Evolutionary conservation across 345 rosid species (phyloP).

Genomic region (Lumnitzera racemosa): DNA sequence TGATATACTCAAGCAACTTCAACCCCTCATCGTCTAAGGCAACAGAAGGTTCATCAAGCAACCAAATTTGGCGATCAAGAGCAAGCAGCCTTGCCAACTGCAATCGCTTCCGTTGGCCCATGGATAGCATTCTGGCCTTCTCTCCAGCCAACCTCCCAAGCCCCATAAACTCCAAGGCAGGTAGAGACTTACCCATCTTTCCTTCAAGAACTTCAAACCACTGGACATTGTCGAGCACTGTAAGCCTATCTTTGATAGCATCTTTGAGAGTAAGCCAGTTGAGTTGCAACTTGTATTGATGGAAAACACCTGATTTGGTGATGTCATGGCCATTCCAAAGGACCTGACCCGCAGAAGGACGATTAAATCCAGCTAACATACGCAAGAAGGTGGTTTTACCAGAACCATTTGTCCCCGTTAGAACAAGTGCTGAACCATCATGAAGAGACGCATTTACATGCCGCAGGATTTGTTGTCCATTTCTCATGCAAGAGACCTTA

Average conservation of each 20-base stretch:
- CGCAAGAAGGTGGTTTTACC: conserved; percentile 79
- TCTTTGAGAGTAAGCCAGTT: conserved; percentile 89
- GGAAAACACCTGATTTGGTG: conserved; percentile 66
- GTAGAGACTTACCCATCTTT: conserved; percentile 63
- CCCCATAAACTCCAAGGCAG: conserved; percentile 85
- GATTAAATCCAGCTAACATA: conserved; percentile 81
- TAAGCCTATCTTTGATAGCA: conserved; percentile 58
- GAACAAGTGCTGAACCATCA: conserved; percentile 79
- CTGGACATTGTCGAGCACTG: conserved; percentile 69
- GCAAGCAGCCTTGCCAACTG: conserved; percentile 83
- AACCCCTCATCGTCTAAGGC: conserved; percentile 74
- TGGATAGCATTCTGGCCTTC: conserved; percentile 72
- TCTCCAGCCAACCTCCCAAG: conserved; percentile 72
- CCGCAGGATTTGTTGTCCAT: conserved; percentile 69
- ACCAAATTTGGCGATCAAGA: conserved; percentile 85
- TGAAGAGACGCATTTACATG: conserved; percentile 68
- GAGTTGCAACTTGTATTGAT: conserved; percentile 87
- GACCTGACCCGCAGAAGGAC: conserved; percentile 80
- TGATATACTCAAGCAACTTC: conserved; percentile 63
- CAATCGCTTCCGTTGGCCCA: conserved; percentile 90
- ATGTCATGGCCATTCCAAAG: conserved; percentile 91
- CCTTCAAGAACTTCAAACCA: conserved; percentile 86
- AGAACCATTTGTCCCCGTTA: conserved; percentile 75
- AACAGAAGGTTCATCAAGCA: conserved; percentile 87
- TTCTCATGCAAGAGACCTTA: conserved; percentile 95